phyloP scores from a whole-genome alignment of 192 early-diverging fungal genomes.

The Phycomyces nitens region DNA sequence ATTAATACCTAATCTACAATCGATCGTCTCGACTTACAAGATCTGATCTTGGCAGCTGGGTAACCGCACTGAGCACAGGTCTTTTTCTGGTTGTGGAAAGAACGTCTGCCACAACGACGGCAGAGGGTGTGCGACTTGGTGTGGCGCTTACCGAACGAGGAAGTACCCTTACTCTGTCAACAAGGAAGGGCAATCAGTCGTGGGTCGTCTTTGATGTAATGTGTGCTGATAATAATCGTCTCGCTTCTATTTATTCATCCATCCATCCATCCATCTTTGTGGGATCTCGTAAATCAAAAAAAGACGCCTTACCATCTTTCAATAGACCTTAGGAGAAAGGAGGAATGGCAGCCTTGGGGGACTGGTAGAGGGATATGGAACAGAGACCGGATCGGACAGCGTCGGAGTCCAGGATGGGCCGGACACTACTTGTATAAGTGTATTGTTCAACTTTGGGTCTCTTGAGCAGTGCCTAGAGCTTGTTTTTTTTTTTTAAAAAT shows the following conservation, averaged over 20 bases:
- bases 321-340: conserved; percentile 4
- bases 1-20: background rate
- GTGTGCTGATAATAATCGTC: conserved; percentile 1
- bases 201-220: background rate
- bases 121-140: conserved; percentile 99
- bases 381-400: conserved; percentile 1
- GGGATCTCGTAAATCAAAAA: background rate
- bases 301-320: conserved; percentile 2
- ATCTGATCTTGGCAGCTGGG: conserved; percentile 96
- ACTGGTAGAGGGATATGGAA: background rate
- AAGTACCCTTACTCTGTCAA: conserved; percentile 93
- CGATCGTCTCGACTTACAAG: conserved; percentile 54
- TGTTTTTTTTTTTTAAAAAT: too few relatives aligned
- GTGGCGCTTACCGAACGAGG: conserved; percentile 99
- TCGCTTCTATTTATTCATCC: background rate
- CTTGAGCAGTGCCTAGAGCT: too few relatives aligned
- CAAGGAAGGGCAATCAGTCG: background rate
- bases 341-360: background rate
- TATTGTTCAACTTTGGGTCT: too few relatives aligned
- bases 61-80: conserved; percentile 99
- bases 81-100: conserved; percentile 99
- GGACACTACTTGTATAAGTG: too few relatives aligned
- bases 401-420: background rate
- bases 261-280: background rate
- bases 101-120: conserved; percentile 92